Base-by-base conservation (phyloP, 805 yeast species). In the Yamadazyma ubonensis region DNA sequence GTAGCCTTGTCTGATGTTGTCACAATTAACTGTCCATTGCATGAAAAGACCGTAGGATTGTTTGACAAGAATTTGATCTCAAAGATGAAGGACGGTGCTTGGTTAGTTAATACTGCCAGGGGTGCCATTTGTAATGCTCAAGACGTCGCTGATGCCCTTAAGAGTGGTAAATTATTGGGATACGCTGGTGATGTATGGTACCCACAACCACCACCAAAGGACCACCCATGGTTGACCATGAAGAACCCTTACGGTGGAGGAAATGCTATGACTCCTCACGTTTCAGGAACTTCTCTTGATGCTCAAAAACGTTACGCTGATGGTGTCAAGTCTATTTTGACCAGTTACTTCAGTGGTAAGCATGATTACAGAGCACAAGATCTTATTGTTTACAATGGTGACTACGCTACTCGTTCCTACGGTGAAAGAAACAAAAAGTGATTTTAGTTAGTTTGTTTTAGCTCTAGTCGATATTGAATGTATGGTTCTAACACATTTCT, bases 111-210 rank as follows among this genome's bases (percentile, higher is more conserved):
- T 71, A 83, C 90, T 36, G 90, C 90, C 15, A 75, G 91, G 58
- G 93, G 93, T 45, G 91, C 90, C 30, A 85, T 85, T 51, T 75
- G 84, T 58, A 79, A 73, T 41, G 82, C 77, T 35, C 73, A 83
- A 54, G 93, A 81, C 51, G 84, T 85, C 47, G 89, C 87, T 0
- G 89, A 71, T 10, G 91, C 91, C 1, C 75, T 85, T 28, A 57
- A 70, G 39, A 64, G 78, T 27, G 93, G 93, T 36, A 81, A 81
- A 51, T 58, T 85, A 36, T 70, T 82, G 53, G 91, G 90, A 38
- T 85, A 84, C 57, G 93, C 90, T 53, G 93, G 91, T 51, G 93
- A 85, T 61, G 93, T 85, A 38, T 84, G 91, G 88, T 75, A 55
- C 68, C 83, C 82, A n/a, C 95, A 85, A 63, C 95, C 95, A 30